Conservation (phyloP, 1,284 basidiomycete genomes). For the Microstroma glucosiphilum region DNA sequence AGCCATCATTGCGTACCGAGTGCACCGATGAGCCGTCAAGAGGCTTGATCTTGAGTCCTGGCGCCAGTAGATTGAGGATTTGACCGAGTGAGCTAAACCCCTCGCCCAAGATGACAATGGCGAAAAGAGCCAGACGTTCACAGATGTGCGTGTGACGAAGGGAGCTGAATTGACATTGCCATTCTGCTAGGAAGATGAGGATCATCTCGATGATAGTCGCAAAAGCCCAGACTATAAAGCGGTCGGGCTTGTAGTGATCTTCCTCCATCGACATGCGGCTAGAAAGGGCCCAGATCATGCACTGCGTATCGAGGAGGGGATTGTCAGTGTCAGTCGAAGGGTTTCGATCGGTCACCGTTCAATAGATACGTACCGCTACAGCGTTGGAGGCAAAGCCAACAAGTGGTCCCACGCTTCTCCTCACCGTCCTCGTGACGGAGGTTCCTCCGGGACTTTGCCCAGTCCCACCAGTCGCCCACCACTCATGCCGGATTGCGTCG, state of each 20-base stretch:
- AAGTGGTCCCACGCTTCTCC: background rate
- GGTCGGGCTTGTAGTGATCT: background rate
- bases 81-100: background rate
- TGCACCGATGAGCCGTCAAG: no score
- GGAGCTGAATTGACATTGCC: background rate
- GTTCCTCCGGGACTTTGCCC: background rate
- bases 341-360: no score
- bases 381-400: background rate
- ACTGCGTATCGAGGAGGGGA: background rate
- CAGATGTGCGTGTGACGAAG: background rate
- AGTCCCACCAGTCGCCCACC: no score
- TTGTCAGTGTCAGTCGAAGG: no score
- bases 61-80: background rate
- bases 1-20: background rate
- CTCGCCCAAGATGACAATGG: background rate
- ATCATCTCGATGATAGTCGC: background rate
- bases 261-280: background rate
- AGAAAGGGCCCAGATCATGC: background rate
- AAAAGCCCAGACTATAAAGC: background rate
- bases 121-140: background rate
- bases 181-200: background rate
- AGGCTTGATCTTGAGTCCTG: background rate
- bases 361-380: no score
- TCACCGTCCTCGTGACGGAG: background rate
- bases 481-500: background rate